Base-by-base conservation (phyloP, 2,329 filamentous ascomycete genomes). In the Blastomyces parvus region DNA sequence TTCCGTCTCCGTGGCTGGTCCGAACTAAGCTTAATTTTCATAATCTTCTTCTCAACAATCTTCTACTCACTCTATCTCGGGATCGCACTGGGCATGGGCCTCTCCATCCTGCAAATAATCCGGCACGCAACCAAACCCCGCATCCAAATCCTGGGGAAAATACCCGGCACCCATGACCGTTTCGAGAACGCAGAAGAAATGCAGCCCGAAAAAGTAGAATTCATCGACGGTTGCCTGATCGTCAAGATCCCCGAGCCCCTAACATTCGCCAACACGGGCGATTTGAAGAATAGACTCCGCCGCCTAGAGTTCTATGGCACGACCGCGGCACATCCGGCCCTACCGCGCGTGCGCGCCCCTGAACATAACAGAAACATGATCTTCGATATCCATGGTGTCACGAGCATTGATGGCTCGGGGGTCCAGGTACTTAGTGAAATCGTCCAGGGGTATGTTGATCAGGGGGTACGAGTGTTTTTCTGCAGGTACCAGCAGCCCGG, bases 371-470 rank as follows among this genome's bases (percentile, higher is more conserved):
- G 86, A 69, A 97, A 96, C 72, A 82, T 99, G 74, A 91, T 99
- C 66, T 97, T 99, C 71, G 94, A 99, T 73, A 91, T 97, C 8
- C 93, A 97, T 69, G 94, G 94, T n/a, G 94, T 99, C 2, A 96
- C 92, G 0, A 89, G 88, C 36, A 86, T 99, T 70, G 94, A 99
- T 73, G 94, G 91, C 6, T 96, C 91, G 0, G 94, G 93, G 0
- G 89, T 90, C 0, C 94, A 97, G 76, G 93, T 97, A 0, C 80
- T 99, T 2, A 84, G 85, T 57, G 94, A 97, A 76, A 97, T 97
- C 68, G 90, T 99, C 19, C 80, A 86, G 58, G 83, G 81, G 38
- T 97, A 97, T 73, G 81, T 87, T n/a, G 83, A 88, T 42, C 81
- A 88, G 4, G 89, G 88, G 0, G 91, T 93, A 1, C 70, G 77